Evolutionary conservation across 1,284 basidiomycete genomes (phyloP).

Genomic region (Irpex sp.): DNA sequence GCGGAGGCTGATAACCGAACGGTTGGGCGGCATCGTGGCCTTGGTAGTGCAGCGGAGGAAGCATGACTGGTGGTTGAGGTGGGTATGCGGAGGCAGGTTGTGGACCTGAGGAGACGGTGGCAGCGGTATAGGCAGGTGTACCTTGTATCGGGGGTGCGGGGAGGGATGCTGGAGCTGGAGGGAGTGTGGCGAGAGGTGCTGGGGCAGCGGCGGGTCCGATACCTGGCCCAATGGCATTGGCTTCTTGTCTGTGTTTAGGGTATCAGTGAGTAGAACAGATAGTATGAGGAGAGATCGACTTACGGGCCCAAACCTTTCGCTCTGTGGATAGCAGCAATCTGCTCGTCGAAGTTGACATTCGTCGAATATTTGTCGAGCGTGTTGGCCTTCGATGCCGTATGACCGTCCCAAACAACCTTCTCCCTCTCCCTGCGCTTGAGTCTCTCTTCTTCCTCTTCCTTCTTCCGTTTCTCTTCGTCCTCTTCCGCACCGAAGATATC

Average conservation of each 20-base stretch:
- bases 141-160: constrained; percentile 55
- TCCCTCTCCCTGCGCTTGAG: constrained; percentile 80
- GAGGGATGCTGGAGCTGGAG: constrained; percentile 62
- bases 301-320: constrained; percentile 83
- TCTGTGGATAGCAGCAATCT: constrained; percentile 91
- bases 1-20: constrained; percentile 72
- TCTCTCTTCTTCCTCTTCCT: constrained; percentile 81
- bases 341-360: constrained; percentile 90
- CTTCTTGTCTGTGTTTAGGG: constrained; percentile 52
- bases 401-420: constrained; percentile 95
- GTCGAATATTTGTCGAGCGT: constrained; percentile 89
- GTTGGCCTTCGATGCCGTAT: constrained; percentile 85
- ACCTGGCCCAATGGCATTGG: constrained; percentile 75
- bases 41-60: constrained; percentile 79
- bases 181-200: constrained; percentile 53
- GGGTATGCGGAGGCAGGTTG: constrained; percentile 72
- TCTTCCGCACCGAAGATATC: constrained; percentile 93
- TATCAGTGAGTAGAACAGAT: constrained; percentile 11
- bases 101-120: constrained; percentile 76
- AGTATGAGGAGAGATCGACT: constrained; percentile 28
- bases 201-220: constrained; percentile 77
- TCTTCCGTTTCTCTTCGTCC: constrained; percentile 84
- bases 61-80: constrained; percentile 65
- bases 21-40: constrained; percentile 72
- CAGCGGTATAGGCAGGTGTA: constrained; percentile 58